Conservation (phyloP, 352 stramenopile species). For the Pythium sukuiense region DNA sequence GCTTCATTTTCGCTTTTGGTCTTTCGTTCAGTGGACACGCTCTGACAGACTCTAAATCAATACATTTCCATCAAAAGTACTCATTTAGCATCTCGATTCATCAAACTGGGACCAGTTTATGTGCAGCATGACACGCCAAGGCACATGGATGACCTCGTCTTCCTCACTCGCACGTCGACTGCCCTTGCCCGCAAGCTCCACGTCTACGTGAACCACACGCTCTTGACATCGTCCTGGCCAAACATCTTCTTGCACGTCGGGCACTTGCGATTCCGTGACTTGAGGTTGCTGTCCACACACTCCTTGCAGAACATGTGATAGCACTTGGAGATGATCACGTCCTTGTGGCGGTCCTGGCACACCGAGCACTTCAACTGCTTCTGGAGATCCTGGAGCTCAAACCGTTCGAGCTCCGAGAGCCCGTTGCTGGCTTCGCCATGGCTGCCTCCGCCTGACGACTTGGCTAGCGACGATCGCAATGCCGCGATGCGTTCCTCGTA, state of each 20-base stretch:
- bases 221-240: slow-evolving; percentile 86
- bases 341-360: slow-evolving; percentile 82
- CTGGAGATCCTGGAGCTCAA: slow-evolving; percentile 79
- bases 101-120: not conserved
- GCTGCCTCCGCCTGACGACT: slow-evolving; percentile 16
- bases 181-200: not conserved
- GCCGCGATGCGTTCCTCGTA: slow-evolving; percentile 44
- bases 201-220: slow-evolving; percentile 77
- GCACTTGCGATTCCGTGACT: slow-evolving; percentile 88
- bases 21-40: not conserved
- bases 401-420: slow-evolving; percentile 70
- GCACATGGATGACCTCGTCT: not conserved
- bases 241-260: slow-evolving; percentile 92
- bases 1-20: slow-evolving; percentile 35
- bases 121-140: not conserved
- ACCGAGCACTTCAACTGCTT: slow-evolving; percentile 86
- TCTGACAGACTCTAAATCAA: not conserved
- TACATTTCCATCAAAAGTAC: slow-evolving; percentile 4
- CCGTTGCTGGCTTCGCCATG: slow-evolving; percentile 21
- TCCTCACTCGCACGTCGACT: not conserved
- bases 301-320: slow-evolving; percentile 90
- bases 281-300: slow-evolving; percentile 87
- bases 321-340: slow-evolving; percentile 89
- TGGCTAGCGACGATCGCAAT: slow-evolving; percentile 29
- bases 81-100: slow-evolving; percentile 14